phyloP scores from a whole-genome alignment of 1,284 basidiomycete genomes.

The Porogramme epimiltina region DNA sequence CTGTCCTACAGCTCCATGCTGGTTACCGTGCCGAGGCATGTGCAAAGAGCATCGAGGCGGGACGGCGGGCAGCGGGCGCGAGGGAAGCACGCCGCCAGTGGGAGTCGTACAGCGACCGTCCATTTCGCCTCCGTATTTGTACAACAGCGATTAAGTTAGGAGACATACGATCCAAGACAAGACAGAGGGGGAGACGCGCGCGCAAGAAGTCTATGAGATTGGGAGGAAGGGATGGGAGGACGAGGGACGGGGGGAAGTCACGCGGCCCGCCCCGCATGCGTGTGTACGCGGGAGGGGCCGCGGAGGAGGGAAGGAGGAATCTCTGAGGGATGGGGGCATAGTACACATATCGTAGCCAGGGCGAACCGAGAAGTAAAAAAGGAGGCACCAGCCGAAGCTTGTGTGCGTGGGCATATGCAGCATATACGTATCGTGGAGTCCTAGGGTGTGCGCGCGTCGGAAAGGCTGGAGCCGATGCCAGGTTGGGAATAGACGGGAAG shows the following conservation, averaged over 20 bases:
- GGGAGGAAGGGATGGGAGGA: neutral
- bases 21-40: too few species aligned
- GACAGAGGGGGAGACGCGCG: neutral
- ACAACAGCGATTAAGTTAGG: slow-evolving; percentile 1
- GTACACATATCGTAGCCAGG: slow-evolving; percentile 4
- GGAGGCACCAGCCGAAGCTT: neutral
- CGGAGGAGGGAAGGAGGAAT: slow-evolving; percentile 13
- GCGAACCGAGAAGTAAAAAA: neutral
- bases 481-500: neutral
- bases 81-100: too few species aligned
- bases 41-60: too few species aligned
- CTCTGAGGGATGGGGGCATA: slow-evolving; percentile 6
- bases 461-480: neutral
- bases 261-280: neutral
- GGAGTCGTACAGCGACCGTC: slow-evolving; percentile 1
- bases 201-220: neutral
- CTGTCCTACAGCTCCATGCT: too few species aligned
- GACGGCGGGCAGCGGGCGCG: too few species aligned
- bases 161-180: slow-evolving; percentile 13
- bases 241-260: neutral
- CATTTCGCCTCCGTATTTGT: neutral
- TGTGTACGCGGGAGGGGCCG: slow-evolving; percentile 5
- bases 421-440: slow-evolving; percentile 16
- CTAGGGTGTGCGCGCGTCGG: neutral
- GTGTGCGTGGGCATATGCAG: neutral